Conservation (phyloP, 1,284 basidiomycete species). For the Tilletiopsis washingtonensis region DNA sequence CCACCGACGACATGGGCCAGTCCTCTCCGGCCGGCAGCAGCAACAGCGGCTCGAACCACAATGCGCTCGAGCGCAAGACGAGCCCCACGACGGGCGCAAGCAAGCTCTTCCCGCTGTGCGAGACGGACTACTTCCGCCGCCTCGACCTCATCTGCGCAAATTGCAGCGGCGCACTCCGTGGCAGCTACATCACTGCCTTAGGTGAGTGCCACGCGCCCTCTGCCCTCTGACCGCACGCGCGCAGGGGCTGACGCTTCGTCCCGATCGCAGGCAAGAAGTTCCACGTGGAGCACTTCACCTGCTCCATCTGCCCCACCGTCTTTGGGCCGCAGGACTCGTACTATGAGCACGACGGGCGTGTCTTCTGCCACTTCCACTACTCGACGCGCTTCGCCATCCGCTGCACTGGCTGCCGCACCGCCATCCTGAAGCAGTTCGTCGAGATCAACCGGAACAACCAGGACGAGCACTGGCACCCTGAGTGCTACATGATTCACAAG, state of each 20-base stretch:
- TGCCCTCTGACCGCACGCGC: too few species aligned
- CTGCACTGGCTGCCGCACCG: slow-evolving; percentile 92
- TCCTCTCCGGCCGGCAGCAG: slow-evolving; percentile 55
- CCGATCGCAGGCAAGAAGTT: slow-evolving; percentile 81
- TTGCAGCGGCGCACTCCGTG: slow-evolving; percentile 84
- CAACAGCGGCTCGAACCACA: background rate
- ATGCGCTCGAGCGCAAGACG: background rate
- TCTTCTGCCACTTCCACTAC: slow-evolving; percentile 73
- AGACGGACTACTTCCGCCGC: slow-evolving; percentile 92
- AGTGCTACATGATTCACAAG: slow-evolving; percentile 99
- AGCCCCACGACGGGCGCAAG: slow-evolving; percentile 12
- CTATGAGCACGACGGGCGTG: slow-evolving; percentile 93
- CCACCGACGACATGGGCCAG: slow-evolving; percentile 58
- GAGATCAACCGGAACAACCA: slow-evolving; percentile 97
- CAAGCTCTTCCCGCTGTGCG: slow-evolving; percentile 56
- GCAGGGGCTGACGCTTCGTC: too few species aligned
- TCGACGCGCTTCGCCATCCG: slow-evolving; percentile 97
- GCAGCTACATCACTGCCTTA: slow-evolving; percentile 98
- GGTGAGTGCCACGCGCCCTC: slow-evolving; percentile 55
- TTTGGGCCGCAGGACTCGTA: slow-evolving; percentile 98
- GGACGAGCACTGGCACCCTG: slow-evolving; percentile 99
- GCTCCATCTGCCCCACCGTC: slow-evolving; percentile 87
- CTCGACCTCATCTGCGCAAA: slow-evolving; percentile 94
- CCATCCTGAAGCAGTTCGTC: slow-evolving; percentile 99
- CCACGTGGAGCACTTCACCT: slow-evolving; percentile 99